Percentiles rank a stretch among this genome's conserved stretches.
phyloP scores from a whole-genome alignment of 331 rosid species.

The Spiraea crenata region DNA sequence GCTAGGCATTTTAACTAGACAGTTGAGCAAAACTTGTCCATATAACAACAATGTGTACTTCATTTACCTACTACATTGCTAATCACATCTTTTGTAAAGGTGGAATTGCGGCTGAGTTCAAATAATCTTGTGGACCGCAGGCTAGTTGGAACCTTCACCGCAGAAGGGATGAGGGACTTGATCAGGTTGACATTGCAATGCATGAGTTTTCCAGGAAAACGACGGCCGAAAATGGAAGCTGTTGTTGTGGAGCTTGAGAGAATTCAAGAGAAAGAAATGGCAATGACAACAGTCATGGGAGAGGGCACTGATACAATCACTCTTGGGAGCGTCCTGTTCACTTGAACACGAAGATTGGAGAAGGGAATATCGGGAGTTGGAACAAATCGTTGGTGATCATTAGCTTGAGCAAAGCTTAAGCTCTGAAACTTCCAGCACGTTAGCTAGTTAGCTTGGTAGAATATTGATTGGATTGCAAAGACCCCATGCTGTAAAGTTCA shows the following conservation, averaged over 20 bases:
- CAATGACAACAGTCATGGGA: conserved; percentile 45
- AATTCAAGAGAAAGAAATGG: conserved; percentile 49
- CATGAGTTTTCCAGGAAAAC: conserved; percentile 41
- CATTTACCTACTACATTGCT: background rate
- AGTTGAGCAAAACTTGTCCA: background rate
- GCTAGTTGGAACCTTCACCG: conserved; percentile 40
- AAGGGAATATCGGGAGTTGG: too few species aligned
- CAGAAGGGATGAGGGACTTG: conserved; percentile 46
- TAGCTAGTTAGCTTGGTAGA: background rate
- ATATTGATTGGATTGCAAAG: conserved; percentile 3
- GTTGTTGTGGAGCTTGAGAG: conserved; percentile 38
- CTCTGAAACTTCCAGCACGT: conserved; percentile 19
- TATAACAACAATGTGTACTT: background rate
- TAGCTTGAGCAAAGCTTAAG: conserved; percentile 26
- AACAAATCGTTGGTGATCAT: conserved; percentile 14
- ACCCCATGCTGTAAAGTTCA: conserved; percentile 7
- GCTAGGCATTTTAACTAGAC: background rate
- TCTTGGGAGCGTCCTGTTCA: conserved; percentile 40
- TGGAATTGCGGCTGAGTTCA: conserved; percentile 39
- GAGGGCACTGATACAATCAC: conserved; percentile 42
- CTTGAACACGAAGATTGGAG: conserved; percentile 14
- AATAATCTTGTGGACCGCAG: conserved; percentile 39
- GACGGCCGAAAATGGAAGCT: conserved; percentile 41
- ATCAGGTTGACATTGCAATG: conserved; percentile 44
- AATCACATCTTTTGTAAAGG: conserved; percentile 20